Conservation (phyloP, 2,329 filamentous ascomycete species). For the Rhynchosporium agropyri region DNA sequence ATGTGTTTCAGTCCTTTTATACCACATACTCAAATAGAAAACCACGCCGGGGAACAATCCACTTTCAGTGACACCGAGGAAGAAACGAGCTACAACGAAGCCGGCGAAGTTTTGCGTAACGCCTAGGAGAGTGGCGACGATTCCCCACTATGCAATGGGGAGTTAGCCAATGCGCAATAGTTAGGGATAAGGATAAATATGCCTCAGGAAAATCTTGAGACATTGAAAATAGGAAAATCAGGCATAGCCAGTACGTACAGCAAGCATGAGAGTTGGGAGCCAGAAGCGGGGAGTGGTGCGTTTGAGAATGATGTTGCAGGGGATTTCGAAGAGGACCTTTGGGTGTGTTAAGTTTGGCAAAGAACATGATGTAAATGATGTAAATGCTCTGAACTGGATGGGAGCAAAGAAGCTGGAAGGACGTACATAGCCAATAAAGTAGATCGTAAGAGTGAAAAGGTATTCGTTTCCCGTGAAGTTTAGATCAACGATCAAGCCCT, state of each 20-base stretch:
- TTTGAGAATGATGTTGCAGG: constrained; percentile 64
- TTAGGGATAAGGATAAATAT: no score
- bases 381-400: not conserved
- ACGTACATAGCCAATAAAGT: constrained; percentile 60
- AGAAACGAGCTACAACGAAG: constrained; percentile 57
- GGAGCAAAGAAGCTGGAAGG: not conserved
- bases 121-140: constrained; percentile 56
- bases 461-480: constrained; percentile 64
- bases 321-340: constrained; percentile 58
- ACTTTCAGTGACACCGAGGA: constrained; percentile 57
- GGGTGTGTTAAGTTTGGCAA: not conserved
- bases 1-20: constrained; percentile 12
- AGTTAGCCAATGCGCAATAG: no score
- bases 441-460: constrained; percentile 65
- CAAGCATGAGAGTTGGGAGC: constrained; percentile 59
- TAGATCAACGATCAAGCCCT: constrained; percentile 56
- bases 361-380: not conserved
- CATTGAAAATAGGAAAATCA: no score
- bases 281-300: constrained; percentile 59
- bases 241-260: constrained; percentile 20
- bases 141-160: constrained; percentile 47
- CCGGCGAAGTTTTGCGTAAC: constrained; percentile 53
- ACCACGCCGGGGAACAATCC: constrained; percentile 58
- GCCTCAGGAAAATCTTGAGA: no score
- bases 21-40: constrained; percentile 54